Base-by-base conservation (phyloP, 1,284 basidiomycete species). In the Malassezia caprae region DNA sequence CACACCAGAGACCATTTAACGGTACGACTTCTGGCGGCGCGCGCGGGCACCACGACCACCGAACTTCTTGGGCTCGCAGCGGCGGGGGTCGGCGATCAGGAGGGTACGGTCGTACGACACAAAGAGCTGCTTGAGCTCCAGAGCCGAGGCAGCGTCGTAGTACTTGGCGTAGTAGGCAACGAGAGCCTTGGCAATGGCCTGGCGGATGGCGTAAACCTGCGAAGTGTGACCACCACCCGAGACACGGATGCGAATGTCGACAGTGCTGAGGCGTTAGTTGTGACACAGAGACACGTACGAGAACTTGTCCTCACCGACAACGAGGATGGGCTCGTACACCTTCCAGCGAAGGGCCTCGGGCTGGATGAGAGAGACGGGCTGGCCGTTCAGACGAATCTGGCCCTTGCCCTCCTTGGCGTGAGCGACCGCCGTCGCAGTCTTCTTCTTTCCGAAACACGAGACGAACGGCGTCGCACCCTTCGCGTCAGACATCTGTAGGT, bases 211-310 rank as follows among this genome's bases (percentile, higher is more conserved):
- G 79, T 98, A 99, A 65, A 98, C 83, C 79, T 98, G 94, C 60
- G 93, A 96, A 63, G 90, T 91, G 82, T 96, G 93, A 79, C 94
- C 94, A 84, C 94, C 94, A 79, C 94, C 94, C 79, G 91, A 93
- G 68, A 96, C 94, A 56, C 91, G 88, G 59, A 98, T 88, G 69
- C 93, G 89, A 79, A 99, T 91, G 80, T 99, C 93, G 73, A 98
- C 68, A 42, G 65, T 67, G 56, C 71, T 73, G 60, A 35, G 15
- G 15, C 21, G 32, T 47, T 39, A 32, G 26, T 27, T 30, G 17
- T 15, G 5, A 24, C 4, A 11, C 2, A 31, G 6, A 10, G 26
- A 60, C 50, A 71, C 70, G 62, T 68, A 72, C 71, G 68, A 62
- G 61, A 74, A 74, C 65, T 74, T 74, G 71, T 70, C 70, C 60